phyloP scores from a whole-genome alignment of 352 stramenopile species.

The Phytopythium sindhum region DNA sequence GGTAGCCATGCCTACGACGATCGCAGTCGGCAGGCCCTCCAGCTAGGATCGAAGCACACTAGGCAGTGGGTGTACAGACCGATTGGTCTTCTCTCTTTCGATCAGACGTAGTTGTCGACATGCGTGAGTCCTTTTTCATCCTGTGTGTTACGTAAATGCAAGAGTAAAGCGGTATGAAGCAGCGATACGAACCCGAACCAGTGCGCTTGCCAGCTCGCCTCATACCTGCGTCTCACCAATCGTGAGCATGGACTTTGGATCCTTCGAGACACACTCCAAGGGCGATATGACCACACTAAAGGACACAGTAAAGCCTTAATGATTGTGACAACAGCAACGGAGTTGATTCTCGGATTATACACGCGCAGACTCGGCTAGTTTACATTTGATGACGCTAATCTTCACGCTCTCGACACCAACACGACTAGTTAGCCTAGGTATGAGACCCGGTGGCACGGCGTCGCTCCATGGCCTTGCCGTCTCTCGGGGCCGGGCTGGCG shows the following conservation, averaged over 20 bases:
- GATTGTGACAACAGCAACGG: too few species aligned
- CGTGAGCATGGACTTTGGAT: too few species aligned
- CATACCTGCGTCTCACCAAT: too few species aligned
- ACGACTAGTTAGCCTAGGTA: not conserved
- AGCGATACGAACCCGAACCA: not conserved
- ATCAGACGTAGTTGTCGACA: too few species aligned
- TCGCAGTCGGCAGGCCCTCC: not conserved
- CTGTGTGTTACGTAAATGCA: not conserved
- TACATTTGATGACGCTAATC: not conserved
- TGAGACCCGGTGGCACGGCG: constrained; percentile 26
- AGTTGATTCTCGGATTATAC: not conserved
- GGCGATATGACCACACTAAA: too few species aligned
- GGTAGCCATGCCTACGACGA: not conserved
- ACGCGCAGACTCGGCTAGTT: not conserved
- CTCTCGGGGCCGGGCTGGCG: constrained; percentile 3
- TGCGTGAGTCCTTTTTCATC: not conserved
- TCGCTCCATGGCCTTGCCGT: constrained; percentile 40
- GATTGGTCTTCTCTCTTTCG: not conserved
- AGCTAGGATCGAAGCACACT: not conserved
- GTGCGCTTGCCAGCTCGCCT: too few species aligned
- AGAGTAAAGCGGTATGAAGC: not conserved
- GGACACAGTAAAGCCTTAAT: too few species aligned
- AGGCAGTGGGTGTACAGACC: not conserved
- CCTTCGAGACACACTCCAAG: too few species aligned
- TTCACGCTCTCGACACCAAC: not conserved